Evolutionary conservation across 163 green algal species (phyloP).

Genomic region (Scenedesmus sp.): DNA sequence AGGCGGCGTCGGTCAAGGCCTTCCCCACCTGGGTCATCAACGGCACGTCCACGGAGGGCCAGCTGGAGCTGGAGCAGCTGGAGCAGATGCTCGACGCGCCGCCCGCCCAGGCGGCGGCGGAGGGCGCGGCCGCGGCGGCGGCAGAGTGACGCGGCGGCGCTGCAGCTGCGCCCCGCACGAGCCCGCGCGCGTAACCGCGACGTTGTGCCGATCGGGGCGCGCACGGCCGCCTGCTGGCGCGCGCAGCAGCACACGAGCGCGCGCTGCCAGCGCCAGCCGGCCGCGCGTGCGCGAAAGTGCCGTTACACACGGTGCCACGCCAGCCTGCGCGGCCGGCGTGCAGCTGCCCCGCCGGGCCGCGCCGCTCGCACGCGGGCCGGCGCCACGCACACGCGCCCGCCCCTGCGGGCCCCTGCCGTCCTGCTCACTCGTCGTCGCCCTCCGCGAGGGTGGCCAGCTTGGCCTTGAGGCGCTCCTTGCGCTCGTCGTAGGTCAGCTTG

Average conservation of each 20-base stretch:
- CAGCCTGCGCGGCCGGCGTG: too few relatives aligned
- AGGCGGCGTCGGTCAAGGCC: conserved; percentile 72
- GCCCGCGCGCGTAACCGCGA: too few relatives aligned
- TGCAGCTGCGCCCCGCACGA: too few relatives aligned
- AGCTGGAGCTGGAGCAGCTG: conserved; percentile 79
- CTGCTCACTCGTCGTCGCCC: conserved; percentile 50
- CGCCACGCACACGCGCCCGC: background rate
- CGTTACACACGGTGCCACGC: too few relatives aligned
- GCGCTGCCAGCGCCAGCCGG: too few relatives aligned
- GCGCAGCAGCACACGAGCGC: too few relatives aligned
- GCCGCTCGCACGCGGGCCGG: too few relatives aligned
- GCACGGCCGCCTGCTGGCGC: too few relatives aligned
- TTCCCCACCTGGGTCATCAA: conserved; percentile 95
- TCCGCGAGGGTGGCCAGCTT: conserved; percentile 76
- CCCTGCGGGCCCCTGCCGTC: background rate
- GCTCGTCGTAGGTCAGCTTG: conserved; percentile 98
- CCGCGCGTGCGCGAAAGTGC: too few relatives aligned
- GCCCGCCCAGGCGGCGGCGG: too few relatives aligned
- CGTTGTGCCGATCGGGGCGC: too few relatives aligned
- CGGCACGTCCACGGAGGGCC: conserved; percentile 73
- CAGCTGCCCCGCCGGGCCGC: too few relatives aligned
- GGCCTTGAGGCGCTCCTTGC: conserved; percentile 94
- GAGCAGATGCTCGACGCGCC: conserved; percentile 60
- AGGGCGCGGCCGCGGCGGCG: conserved; percentile 6
- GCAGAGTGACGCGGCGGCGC: background rate